Evolutionary conservation across 495 filamentous ascomycete genomes (phyloP).

Genomic region (Trichoderma reesei): DNA sequence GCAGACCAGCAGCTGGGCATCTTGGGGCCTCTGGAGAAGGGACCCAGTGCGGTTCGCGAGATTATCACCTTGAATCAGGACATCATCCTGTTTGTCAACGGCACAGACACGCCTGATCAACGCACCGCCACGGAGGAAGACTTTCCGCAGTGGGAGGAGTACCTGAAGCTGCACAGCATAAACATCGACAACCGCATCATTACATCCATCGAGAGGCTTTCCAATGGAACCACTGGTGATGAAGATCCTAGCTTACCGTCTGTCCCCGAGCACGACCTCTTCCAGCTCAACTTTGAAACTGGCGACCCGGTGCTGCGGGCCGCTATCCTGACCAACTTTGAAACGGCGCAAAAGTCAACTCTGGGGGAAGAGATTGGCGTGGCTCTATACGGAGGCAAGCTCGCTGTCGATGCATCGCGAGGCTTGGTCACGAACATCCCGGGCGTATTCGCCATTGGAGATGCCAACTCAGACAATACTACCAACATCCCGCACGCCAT

Average conservation of each 20-base stretch:
- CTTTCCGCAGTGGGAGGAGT: slow-evolving; percentile 12
- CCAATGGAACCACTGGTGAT: slow-evolving; percentile 27
- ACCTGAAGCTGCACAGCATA: slow-evolving; percentile 13
- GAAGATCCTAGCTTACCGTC: slow-evolving; percentile 31
- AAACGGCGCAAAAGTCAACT: slow-evolving; percentile 20
- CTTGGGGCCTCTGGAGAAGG: slow-evolving; percentile 24
- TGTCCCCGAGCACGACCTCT: slow-evolving; percentile 36
- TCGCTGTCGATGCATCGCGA: slow-evolving; percentile 33
- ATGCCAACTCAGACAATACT: slow-evolving; percentile 44
- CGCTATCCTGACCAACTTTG: slow-evolving; percentile 16
- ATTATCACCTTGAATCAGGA: slow-evolving; percentile 16
- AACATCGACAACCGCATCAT: slow-evolving; percentile 45
- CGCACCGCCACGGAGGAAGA: slow-evolving; percentile 11
- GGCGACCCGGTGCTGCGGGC: slow-evolving; percentile 32
- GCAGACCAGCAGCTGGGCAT: slow-evolving; percentile 18
- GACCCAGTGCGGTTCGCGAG: slow-evolving; percentile 10
- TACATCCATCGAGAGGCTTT: slow-evolving; percentile 33
- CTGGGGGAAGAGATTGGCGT: slow-evolving; percentile 33
- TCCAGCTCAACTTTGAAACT: slow-evolving; percentile 43
- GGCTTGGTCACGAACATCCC: slow-evolving; percentile 16
- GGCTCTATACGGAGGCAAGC: slow-evolving; percentile 32
- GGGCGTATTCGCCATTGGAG: slow-evolving; percentile 21
- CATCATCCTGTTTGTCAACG: slow-evolving; percentile 21
- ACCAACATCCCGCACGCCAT: slow-evolving; percentile 54
- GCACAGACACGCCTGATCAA: slow-evolving; percentile 13